Conservation (phyloP, 2,329 filamentous ascomycete genomes). For the Sporothrix protearum region DNA sequence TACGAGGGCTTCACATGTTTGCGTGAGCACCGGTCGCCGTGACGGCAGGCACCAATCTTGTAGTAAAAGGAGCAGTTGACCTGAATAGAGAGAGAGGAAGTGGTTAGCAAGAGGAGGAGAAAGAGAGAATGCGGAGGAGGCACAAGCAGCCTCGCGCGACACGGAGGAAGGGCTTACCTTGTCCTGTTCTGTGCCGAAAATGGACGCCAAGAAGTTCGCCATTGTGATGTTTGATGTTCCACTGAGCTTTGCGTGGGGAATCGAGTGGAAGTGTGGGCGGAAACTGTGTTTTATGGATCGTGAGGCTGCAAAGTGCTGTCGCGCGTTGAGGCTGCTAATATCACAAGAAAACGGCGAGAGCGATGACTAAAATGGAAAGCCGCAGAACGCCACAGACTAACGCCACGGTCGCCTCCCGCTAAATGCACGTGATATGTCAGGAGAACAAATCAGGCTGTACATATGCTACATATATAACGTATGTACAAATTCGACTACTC, state of each 20-base stretch:
- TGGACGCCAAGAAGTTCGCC: conserved; percentile 98
- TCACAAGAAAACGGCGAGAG: neutral
- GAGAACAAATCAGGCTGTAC: neutral
- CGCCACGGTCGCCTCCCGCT: conserved; percentile 10
- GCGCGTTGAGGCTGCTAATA: neutral
- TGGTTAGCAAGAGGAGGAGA: neutral
- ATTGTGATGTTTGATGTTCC: conserved; percentile 46
- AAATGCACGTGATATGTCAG: conserved; percentile 4
- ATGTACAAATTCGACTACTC: too few species aligned
- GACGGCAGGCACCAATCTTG: conserved; percentile 98
- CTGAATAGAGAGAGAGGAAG: conserved; percentile 25
- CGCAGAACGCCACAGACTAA: conserved; percentile 24
- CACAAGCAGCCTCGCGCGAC: conserved; percentile 7
- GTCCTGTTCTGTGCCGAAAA: conserved; percentile 99
- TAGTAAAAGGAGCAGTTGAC: conserved; percentile 99
- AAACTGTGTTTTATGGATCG: neutral
- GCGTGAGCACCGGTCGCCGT: conserved; percentile 95
- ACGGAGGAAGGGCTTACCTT: conserved; percentile 46
- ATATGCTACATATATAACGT: neutral
- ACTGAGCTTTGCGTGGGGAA: neutral
- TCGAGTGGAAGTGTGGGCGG: neutral
- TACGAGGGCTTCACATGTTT: conserved; percentile 99
- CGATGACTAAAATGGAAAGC: conserved; percentile 17
- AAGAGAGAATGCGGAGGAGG: conserved; percentile 25
- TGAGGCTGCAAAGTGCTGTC: neutral